Conservation (phyloP, 2,329 filamentous ascomycete species). For the Apiospora aurea region DNA sequence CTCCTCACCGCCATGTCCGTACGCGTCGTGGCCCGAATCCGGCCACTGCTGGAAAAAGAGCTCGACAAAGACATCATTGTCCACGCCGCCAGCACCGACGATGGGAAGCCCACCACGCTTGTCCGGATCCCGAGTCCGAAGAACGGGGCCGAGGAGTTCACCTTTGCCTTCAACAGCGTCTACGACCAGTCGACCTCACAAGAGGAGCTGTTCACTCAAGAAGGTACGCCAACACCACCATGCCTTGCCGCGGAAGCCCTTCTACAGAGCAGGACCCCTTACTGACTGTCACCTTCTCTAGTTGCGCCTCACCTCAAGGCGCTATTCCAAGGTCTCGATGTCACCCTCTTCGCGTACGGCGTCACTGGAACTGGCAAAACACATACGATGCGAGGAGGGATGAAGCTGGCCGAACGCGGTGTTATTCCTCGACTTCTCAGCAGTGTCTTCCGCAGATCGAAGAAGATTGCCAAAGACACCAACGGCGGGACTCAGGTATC, state of each 20-base stretch:
- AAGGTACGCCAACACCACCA: slow-evolving; percentile 66
- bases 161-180: slow-evolving; percentile 93
- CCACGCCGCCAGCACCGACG: slow-evolving; percentile 66
- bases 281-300: slow-evolving; percentile 47
- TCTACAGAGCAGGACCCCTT: neutral
- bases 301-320: slow-evolving; percentile 91
- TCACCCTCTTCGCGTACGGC: slow-evolving; percentile 92
- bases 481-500: slow-evolving; percentile 72
- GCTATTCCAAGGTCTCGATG: slow-evolving; percentile 86
- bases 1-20: slow-evolving; percentile 62
- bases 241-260: slow-evolving; percentile 14
- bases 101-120: slow-evolving; percentile 68
- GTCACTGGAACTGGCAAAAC: slow-evolving; percentile 95
- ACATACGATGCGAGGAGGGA: slow-evolving; percentile 92
- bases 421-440: slow-evolving; percentile 88
- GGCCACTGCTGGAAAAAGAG: slow-evolving; percentile 86
- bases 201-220: slow-evolving; percentile 85
- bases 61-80: slow-evolving; percentile 89
- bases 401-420: slow-evolving; percentile 84
- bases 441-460: slow-evolving; percentile 82
- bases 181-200: slow-evolving; percentile 84
- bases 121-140: slow-evolving; percentile 94
- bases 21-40: slow-evolving; percentile 87
- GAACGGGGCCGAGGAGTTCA: slow-evolving; percentile 89
- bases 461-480: slow-evolving; percentile 84